Conservation (phyloP, 805 yeast genomes). For the Kazachstania bromeliacearum region DNA sequence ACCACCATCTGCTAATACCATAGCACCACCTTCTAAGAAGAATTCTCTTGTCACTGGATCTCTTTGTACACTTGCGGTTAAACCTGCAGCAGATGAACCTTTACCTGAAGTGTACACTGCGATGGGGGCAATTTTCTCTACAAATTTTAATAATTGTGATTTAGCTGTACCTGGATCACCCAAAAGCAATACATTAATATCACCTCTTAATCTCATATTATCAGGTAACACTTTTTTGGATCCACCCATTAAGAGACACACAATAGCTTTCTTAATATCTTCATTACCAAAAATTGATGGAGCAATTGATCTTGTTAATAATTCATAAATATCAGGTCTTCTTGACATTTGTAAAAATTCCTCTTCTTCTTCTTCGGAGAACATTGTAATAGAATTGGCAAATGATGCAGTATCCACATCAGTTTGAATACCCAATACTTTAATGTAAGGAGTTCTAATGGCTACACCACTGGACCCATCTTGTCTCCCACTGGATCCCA, state of each 20-base stretch:
- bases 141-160: slow-evolving; percentile 90
- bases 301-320: slow-evolving; percentile 82
- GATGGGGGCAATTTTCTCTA: slow-evolving; percentile 89
- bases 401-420: slow-evolving; percentile 66
- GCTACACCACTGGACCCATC: slow-evolving; percentile 60
- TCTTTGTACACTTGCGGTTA: slow-evolving; percentile 95
- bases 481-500: slow-evolving; percentile 31
- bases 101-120: slow-evolving; percentile 97
- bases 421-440: slow-evolving; percentile 76
- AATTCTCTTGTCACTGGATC: slow-evolving; percentile 84
- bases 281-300: slow-evolving; percentile 92
- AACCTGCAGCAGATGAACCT: slow-evolving; percentile 99
- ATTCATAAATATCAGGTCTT: slow-evolving; percentile 74
- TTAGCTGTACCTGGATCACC: slow-evolving; percentile 99
- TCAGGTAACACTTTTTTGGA: slow-evolving; percentile 87
- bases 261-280: slow-evolving; percentile 88
- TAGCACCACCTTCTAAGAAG: slow-evolving; percentile 97
- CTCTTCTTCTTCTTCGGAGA: slow-evolving; percentile 90
- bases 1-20: slow-evolving; percentile 99
- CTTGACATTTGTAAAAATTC: slow-evolving; percentile 75
- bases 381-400: slow-evolving; percentile 40
- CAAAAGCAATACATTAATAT: slow-evolving; percentile 79
- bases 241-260: slow-evolving; percentile 90
- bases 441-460: slow-evolving; percentile 83
- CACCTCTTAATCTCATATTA: slow-evolving; percentile 95